phyloP scores from a whole-genome alignment of 1,284 basidiomycete species.

The Cryptococcus sp. region DNA sequence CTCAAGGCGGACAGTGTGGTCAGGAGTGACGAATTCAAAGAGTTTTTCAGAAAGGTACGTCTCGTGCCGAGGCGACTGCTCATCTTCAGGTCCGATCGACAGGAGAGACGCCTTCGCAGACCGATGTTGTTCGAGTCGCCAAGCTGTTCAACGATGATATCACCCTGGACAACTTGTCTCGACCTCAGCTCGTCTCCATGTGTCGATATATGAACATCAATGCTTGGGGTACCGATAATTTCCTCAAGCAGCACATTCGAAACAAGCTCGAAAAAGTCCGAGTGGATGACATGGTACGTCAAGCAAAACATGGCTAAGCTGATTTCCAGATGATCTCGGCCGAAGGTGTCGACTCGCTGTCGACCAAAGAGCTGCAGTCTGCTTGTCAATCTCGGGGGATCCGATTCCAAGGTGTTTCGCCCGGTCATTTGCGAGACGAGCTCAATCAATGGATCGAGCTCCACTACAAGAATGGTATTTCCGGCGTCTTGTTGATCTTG shows the following conservation, averaged over 20 bases:
- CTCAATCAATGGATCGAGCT: slow-evolving; percentile 89
- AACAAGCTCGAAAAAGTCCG: slow-evolving; percentile 76
- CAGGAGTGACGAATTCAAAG: slow-evolving; percentile 92
- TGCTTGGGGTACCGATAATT: slow-evolving; percentile 98
- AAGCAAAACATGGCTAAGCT: too few relatives aligned
- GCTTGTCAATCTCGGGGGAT: slow-evolving; percentile 95
- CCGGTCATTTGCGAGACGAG: slow-evolving; percentile 78
- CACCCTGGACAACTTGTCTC: slow-evolving; percentile 93
- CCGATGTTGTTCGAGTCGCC: slow-evolving; percentile 89
- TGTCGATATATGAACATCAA: slow-evolving; percentile 97
- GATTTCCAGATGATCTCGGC: slow-evolving; percentile 79
- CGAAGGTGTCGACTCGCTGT: slow-evolving; percentile 88
- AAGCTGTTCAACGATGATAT: slow-evolving; percentile 96
- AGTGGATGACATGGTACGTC: slow-evolving; percentile 69
- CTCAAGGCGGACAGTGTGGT: slow-evolving; percentile 88
- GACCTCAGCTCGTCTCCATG: slow-evolving; percentile 95
- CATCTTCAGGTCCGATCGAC: slow-evolving; percentile 73
- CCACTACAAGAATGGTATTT: slow-evolving; percentile 77
- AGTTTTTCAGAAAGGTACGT: slow-evolving; percentile 91
- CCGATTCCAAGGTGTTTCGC: slow-evolving; percentile 75
- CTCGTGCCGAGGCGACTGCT: not conserved
- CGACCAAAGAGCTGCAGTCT: slow-evolving; percentile 78
- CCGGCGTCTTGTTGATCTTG: slow-evolving; percentile 87
- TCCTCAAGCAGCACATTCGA: slow-evolving; percentile 89
- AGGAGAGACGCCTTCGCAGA: slow-evolving; percentile 81